A percentile compares a stretch with the other conserved stretches of the same genome.
phyloP scores from a whole-genome alignment of 768 basidiomycete genomes.

The Suillus spraguei region DNA sequence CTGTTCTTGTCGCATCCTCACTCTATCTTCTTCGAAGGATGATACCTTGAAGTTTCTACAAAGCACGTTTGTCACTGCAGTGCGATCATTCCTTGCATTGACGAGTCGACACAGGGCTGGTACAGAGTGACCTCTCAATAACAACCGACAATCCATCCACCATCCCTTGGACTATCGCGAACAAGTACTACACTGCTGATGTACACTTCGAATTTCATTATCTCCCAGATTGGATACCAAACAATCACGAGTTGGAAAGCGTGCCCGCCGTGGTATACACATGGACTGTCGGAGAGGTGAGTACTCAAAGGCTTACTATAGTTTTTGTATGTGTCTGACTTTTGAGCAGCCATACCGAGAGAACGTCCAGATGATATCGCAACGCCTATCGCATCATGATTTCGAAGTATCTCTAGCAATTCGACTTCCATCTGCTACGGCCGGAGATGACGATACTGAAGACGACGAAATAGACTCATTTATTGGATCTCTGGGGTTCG shows the following conservation, averaged over 20 bases:
- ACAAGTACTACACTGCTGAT: slow-evolving; percentile 81
- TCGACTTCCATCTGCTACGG: slow-evolving; percentile 41
- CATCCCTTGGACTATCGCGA: slow-evolving; percentile 75
- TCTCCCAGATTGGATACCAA: slow-evolving; percentile 44
- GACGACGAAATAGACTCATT: slow-evolving; percentile 58
- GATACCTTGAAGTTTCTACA: slow-evolving; percentile 9
- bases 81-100: slow-evolving; percentile 15
- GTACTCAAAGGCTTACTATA: slow-evolving; percentile 18
- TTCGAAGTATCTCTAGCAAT: slow-evolving; percentile 78
- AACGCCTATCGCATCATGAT: slow-evolving; percentile 50
- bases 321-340: not conserved
- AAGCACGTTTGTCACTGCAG: slow-evolving; percentile 9
- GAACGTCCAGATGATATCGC: slow-evolving; percentile 51
- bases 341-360: slow-evolving; percentile 56
- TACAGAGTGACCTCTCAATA: slow-evolving; percentile 18
- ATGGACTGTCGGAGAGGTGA: slow-evolving; percentile 69
- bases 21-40: slow-evolving; percentile 28
- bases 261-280: slow-evolving; percentile 77
- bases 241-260: slow-evolving; percentile 37
- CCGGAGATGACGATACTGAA: slow-evolving; percentile 46
- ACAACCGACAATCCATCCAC: slow-evolving; percentile 16
- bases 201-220: slow-evolving; percentile 66
- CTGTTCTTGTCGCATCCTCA: slow-evolving; percentile 2
- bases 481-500: slow-evolving; percentile 71
- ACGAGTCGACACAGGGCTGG: slow-evolving; percentile 26